These are phyloP conservation scores for Vitis labrusca DNA, from an alignment of 164 flowering plant genomes.

Conservation along the genomic window DNA sequence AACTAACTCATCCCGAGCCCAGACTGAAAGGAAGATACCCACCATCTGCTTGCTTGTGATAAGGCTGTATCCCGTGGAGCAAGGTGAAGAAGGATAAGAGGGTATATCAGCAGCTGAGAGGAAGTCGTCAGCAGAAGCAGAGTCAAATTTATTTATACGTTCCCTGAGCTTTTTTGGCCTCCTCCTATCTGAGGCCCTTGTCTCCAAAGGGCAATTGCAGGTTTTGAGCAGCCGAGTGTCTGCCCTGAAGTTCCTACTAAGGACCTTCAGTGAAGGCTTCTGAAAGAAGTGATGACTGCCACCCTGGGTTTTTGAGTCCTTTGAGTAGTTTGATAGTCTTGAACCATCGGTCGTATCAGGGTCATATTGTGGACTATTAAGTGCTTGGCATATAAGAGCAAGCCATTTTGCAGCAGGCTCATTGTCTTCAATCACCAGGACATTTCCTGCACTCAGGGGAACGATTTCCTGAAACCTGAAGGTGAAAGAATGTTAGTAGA, in stretches of 20 bases:
- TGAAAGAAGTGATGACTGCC: conserved; percentile 46
- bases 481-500: not conserved
- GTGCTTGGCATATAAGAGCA: conserved; percentile 68
- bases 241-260: conserved; percentile 49
- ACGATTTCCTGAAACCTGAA: conserved; percentile 98
- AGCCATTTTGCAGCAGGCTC: conserved; percentile 94
- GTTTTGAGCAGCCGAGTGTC: conserved; percentile 61
- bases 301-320: conserved; percentile 30
- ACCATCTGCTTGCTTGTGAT: conserved; percentile 94
- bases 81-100: conserved; percentile 1
- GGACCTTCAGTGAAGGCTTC: conserved; percentile 76
- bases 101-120: conserved; percentile 20
- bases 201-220: conserved; percentile 67
- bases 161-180: conserved; percentile 38
- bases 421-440: conserved; percentile 81
- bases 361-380: conserved; percentile 53
- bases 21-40: conserved; percentile 79
- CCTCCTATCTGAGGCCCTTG: conserved; percentile 20
- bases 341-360: conserved; percentile 20
- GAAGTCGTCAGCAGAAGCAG: conserved; percentile 24
- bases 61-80: conserved; percentile 46
- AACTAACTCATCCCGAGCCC: conserved; percentile 75
- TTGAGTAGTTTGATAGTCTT: conserved; percentile 10
- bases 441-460: conserved; percentile 92
- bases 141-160: conserved; percentile 4